These are phyloP conservation scores for Sugiyamaella americana DNA, from an alignment of 805 yeast species.

Conservation along the genomic window DNA sequence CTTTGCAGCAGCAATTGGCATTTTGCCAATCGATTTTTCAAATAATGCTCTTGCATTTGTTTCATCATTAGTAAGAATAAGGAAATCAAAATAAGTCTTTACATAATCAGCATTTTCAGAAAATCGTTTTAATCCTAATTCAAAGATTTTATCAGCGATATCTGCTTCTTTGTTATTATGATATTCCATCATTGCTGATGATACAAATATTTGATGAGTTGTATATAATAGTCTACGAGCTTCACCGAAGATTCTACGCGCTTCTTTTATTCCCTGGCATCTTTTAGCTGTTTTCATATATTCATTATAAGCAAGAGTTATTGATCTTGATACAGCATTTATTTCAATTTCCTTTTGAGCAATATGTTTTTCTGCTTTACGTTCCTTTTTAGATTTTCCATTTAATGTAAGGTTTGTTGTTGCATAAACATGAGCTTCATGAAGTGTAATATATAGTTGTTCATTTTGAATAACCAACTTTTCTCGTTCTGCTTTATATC, in stretches of 20 bases:
- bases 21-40: conserved; percentile 64
- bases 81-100: conserved; percentile 62
- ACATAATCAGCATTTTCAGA: conserved; percentile 56
- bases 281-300: conserved; percentile 71
- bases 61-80: conserved; percentile 63
- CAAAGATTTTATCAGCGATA: conserved; percentile 71
- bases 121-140: conserved; percentile 62
- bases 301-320: conserved; percentile 63
- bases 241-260: conserved; percentile 63
- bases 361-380: conserved; percentile 13
- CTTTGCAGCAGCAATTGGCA: conserved; percentile 37
- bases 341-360: conserved; percentile 21
- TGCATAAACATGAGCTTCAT: neutral
- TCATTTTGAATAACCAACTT: conserved; percentile 11
- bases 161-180: conserved; percentile 50
- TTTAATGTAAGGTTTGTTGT: neutral
- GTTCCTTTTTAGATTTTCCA: neutral
- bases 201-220: conserved; percentile 72
- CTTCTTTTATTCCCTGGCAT: conserved; percentile 57
- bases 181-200: conserved; percentile 76
- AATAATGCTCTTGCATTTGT: conserved; percentile 73
- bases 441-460: neutral
- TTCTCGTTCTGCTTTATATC: conserved; percentile 36
- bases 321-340: conserved; percentile 29
- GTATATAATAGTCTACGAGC: conserved; percentile 58